phyloP scores from a whole-genome alignment of 768 basidiomycete species.

The Collybia sordida region DNA sequence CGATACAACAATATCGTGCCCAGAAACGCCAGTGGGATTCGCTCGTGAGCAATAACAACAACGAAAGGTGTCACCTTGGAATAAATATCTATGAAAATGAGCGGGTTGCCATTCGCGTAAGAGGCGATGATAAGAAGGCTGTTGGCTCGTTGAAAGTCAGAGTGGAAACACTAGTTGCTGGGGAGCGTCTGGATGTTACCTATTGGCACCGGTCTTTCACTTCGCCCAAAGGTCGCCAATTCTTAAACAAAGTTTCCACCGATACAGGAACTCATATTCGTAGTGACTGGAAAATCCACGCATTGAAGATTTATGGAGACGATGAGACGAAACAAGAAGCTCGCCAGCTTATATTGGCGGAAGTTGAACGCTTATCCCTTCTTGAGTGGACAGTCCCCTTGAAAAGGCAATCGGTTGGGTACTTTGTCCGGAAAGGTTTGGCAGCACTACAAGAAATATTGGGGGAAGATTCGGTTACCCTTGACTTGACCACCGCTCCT shows the following conservation, averaged over 20 bases:
- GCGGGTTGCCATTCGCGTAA: constrained; percentile 40
- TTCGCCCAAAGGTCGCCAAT: constrained; percentile 24
- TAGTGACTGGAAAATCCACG: constrained; percentile 42
- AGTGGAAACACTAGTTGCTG: constrained; percentile 52
- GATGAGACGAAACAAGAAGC: constrained; percentile 37
- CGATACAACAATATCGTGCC: constrained; percentile 47
- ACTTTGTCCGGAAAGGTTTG: constrained; percentile 51
- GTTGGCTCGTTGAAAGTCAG: constrained; percentile 60
- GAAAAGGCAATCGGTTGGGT: constrained; percentile 39
- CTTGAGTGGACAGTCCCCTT: constrained; percentile 41
- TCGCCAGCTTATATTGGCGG: constrained; percentile 40
- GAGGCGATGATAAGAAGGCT: constrained; percentile 51
- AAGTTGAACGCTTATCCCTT: constrained; percentile 46
- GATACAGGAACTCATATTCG: constrained; percentile 44
- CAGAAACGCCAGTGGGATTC: constrained; percentile 51
- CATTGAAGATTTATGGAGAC: constrained; percentile 48
- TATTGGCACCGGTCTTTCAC: constrained; percentile 52
- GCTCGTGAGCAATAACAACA: constrained; percentile 34
- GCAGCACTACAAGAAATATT: constrained; percentile 49
- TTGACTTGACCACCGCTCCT: constrained; percentile 35
- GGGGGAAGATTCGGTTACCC: constrained; percentile 51
- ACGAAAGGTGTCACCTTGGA: constrained; percentile 32
- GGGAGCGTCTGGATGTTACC: constrained; percentile 41
- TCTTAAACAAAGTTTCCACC: constrained; percentile 31
- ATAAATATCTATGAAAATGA: constrained; percentile 17